Base-by-base conservation (phyloP, 208 protist genomes). In the Leishmania gerbilli region DNA sequence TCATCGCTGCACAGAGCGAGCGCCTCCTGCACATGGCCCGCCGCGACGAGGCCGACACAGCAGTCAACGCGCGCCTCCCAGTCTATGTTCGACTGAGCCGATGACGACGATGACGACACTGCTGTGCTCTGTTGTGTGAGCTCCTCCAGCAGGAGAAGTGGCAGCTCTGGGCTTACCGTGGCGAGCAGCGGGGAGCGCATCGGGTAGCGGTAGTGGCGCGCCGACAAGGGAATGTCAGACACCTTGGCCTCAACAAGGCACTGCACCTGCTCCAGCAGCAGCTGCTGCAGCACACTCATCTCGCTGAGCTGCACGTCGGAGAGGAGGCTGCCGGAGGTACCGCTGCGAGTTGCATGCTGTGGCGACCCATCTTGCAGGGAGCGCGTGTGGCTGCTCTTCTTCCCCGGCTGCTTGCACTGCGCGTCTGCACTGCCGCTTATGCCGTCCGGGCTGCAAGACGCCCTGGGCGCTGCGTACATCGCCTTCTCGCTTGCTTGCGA, bases 201-300 rank as follows among this genome's bases (percentile, higher is more conserved):
- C n/a, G 89, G 84, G 42, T 88, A 82, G 62, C 88, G 88, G 60
- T 90, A 88, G 76, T 95, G 91, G 17, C 81, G 81, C 13, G 84
- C 79, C 7, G 76, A 77, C 49, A 93, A 77, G 1, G 84, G 80
- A 27, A 95, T 83, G 17, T 87, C 87, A 27, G 83, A 68, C 11
- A 93, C 81, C 56, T 87, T 87, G 31, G 91, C 89, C 82, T 95
- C 89, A 4, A 91, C 91, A 34, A 95, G 81, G 68, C 89, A 95
- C 76, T 95, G 89, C 74, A 95, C 55, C 80, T 95, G 91, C 78
- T 95, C 89, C 60, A 91, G 76, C 24, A 86, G 77, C 15, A 95
- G 58, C 47, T 67, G 82, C 65, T 91, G 88, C 34, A 80, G 81
- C 71, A 83, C 79, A 19, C 64, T 79, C 47, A 72, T 24, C 56